Conservation (phyloP, 345 rosid species). For the Iberis pinnata region DNA sequence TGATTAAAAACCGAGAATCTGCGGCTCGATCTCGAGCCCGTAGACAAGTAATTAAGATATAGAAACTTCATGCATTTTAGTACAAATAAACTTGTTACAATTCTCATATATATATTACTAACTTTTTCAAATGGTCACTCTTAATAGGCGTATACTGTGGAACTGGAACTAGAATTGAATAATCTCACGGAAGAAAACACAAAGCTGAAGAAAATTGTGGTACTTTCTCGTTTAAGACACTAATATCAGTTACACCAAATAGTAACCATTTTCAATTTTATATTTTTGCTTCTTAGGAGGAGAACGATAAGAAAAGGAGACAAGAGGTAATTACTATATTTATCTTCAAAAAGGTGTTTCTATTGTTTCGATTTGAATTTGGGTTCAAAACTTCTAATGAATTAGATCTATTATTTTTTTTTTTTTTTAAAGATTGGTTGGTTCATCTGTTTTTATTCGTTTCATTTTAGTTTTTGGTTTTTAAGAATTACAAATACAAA, state of each 20-base stretch:
- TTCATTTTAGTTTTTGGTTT: too few species aligned
- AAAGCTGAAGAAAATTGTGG: conserved; percentile 58
- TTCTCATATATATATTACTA: background rate
- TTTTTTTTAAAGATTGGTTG: too few species aligned
- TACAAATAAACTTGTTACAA: too few species aligned
- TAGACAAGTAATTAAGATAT: conserved; percentile 53
- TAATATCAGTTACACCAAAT: background rate
- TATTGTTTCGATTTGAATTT: background rate
- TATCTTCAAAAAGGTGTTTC: background rate
- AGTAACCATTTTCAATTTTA: background rate
- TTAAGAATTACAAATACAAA: too few species aligned
- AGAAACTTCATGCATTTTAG: too few species aligned
- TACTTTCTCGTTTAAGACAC: conserved; percentile 17
- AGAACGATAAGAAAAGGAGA: conserved; percentile 41
- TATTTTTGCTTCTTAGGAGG: conserved; percentile 36
- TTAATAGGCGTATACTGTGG: conserved; percentile 81
- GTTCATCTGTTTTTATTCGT: too few species aligned
- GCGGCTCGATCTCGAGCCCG: conserved; percentile 95
- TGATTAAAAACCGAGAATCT: conserved; percentile 91
- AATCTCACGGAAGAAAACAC: conserved; percentile 74
- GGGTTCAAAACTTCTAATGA: too few species aligned
- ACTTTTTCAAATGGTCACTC: background rate
- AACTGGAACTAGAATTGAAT: conserved; percentile 70
- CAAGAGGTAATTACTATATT: conserved; percentile 43
- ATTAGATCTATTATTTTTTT: too few species aligned